Base-by-base conservation (phyloP, 2,329 filamentous ascomycete species). In the Purpureocillium takamizusanense region DNA sequence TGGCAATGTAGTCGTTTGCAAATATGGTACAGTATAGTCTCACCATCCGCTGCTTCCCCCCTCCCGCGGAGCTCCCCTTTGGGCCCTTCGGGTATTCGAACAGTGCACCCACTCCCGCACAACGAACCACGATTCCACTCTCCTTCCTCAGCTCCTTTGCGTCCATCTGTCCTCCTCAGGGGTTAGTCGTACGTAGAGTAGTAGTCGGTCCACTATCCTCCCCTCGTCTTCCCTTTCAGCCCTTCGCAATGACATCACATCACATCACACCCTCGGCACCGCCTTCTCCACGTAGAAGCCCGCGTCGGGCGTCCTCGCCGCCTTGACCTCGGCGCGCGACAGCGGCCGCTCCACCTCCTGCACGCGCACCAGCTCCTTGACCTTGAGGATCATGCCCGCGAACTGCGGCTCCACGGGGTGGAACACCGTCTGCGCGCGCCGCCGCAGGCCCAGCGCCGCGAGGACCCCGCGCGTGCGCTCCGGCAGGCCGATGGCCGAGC, bases 371-470 rank as follows among this genome's bases (percentile, higher is more conserved):
- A 95, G 69, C 66, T 95, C 89, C 70, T 95, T 95, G 51, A 95
- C 87, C 62, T 83, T 83, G 72, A 95, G 83, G 55, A 95, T 86
- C 69, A 94, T 87, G 57, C 89, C 89, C 9, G 89, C 89, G 45
- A 86, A 79, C 49, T 87, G 80, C 31, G 81, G 78, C 44, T 76
- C 76, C 44, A 94, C 87, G 29, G 86, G 84, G 63, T 94, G 83
- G 71, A 94, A 95, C 53, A 95, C 89, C 38, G 85, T 90, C 55
- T 81, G 81, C 74, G 82, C 81, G 53, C 89, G 84, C 60, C 84
- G 86, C 53, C 81, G 84, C 46, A 95, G 77, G 40, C 89, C 89
- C 43, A 95, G 83, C 14, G 89, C 85, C 45, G 81, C 74, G 40
- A 95, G 83, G 15, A 90, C 86, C 56, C 84, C 86, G 57, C 78